Evolutionary conservation across 2,329 filamentous ascomycete species (phyloP).

Genomic region (Fusarium lateritium): DNA sequence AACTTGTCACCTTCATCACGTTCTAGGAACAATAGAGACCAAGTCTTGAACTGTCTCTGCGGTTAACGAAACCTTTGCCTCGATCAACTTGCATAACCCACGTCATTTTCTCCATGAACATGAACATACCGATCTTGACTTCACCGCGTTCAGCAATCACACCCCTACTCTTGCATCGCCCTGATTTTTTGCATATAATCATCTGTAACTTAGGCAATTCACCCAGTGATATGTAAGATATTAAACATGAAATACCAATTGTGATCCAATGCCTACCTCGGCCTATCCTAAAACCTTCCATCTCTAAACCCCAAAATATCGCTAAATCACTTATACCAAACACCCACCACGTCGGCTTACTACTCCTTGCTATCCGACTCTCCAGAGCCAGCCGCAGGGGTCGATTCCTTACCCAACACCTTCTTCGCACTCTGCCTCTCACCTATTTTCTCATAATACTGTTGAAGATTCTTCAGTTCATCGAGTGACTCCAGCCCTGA

Average conservation of each 20-base stretch:
- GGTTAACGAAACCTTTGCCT: not conserved
- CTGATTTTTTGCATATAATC: not conserved
- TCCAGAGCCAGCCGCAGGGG: not conserved
- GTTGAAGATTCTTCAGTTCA: conserved; percentile 51
- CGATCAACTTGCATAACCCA: not conserved
- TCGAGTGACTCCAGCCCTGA: conserved; percentile 52
- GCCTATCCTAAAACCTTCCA: not conserved
- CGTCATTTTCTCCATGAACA: not conserved
- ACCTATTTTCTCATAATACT: conserved; percentile 56
- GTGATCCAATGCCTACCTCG: conserved; percentile 1
- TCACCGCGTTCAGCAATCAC: not conserved
- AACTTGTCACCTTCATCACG: conserved; percentile 6
- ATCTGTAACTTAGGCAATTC: conserved; percentile 2
- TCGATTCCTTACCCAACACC: conserved; percentile 37
- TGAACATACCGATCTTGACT: not conserved
- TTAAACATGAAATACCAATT: conserved; percentile 9
- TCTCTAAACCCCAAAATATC: not conserved
- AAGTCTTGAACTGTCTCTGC: not conserved
- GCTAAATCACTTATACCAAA: not conserved
- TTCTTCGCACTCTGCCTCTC: conserved; percentile 44
- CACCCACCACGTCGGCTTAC: not conserved
- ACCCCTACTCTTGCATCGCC: conserved; percentile 5
- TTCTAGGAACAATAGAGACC: conserved; percentile 1
- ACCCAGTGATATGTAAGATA: conserved; percentile 13
- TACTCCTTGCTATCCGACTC: not conserved